Percentiles rank a stretch among this genome's conserved stretches.
Conservation (phyloP, 2,329 filamentous ascomycete genomes). For the Claviceps fusiformis region DNA sequence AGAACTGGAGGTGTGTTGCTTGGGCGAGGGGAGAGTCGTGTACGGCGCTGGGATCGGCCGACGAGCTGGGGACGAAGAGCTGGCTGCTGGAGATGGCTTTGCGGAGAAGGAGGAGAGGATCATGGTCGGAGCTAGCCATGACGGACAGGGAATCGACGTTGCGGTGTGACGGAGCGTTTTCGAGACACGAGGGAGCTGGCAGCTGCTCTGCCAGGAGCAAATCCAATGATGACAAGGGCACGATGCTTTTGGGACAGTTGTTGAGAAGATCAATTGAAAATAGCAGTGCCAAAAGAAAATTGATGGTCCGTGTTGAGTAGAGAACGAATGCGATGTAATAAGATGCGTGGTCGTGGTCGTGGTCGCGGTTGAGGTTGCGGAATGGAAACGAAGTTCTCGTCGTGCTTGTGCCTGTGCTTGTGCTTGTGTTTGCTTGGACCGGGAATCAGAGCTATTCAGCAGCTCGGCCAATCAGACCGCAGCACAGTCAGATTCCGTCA, state of each 20-base stretch:
- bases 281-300: too few species aligned
- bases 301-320: neutral
- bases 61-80: constrained; percentile 60
- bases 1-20: constrained; percentile 70
- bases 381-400: neutral
- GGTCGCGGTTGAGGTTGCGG: neutral
- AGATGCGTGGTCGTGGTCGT: neutral
- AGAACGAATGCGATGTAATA: neutral
- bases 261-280: neutral
- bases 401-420: neutral
- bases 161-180: neutral
- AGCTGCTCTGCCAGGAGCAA: neutral
- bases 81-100: constrained; percentile 62
- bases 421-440: neutral
- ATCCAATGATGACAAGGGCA: neutral
- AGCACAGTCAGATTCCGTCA: neutral
- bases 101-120: constrained; percentile 73
- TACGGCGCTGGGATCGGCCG: constrained; percentile 44
- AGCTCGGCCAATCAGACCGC: neutral
- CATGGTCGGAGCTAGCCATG: constrained; percentile 51
- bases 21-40: constrained; percentile 52
- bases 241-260: neutral
- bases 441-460: neutral
- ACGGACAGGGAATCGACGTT: constrained; percentile 5
- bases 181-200: neutral